Conservation (phyloP, 1,139 yeast species). For the Yamadazyma membranifaciens region DNA sequence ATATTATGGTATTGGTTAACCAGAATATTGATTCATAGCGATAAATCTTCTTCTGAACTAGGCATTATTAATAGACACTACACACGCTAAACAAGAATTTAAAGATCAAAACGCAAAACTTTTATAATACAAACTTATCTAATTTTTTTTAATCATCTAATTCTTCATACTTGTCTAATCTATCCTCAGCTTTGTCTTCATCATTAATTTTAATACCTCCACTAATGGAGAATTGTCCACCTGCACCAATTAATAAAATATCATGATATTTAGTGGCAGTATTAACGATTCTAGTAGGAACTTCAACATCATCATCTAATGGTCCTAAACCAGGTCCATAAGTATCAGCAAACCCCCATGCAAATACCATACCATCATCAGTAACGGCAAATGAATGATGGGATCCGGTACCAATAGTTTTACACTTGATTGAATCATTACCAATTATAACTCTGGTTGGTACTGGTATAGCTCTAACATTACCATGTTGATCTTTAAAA, state of each 20-base stretch:
- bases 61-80: too few species aligned
- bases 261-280: slow-evolving; percentile 85
- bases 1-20: too few species aligned
- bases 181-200: slow-evolving; percentile 59
- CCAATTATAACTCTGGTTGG: slow-evolving; percentile 62
- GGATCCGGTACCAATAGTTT: slow-evolving; percentile 75
- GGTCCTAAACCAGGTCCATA: slow-evolving; percentile 96
- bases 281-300: slow-evolving; percentile 82
- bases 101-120: neutral
- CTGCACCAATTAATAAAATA: slow-evolving; percentile 75
- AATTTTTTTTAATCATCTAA: slow-evolving; percentile 20
- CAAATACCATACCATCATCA: slow-evolving; percentile 77
- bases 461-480: slow-evolving; percentile 80
- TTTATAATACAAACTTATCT: slow-evolving; percentile 6
- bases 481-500: slow-evolving; percentile 75
- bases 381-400: slow-evolving; percentile 90
- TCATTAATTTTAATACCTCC: slow-evolving; percentile 72
- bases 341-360: slow-evolving; percentile 98
- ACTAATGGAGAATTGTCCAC: slow-evolving; percentile 91
- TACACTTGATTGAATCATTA: slow-evolving; percentile 42
- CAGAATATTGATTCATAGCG: too few species aligned
- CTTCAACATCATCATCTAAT: slow-evolving; percentile 82
- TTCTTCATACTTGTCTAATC: slow-evolving; percentile 52
- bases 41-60: too few species aligned
- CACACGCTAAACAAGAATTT: too few species aligned